phyloP scores from a whole-genome alignment of 2,329 filamentous ascomycete species.

The Mollisiaceae sp. region DNA sequence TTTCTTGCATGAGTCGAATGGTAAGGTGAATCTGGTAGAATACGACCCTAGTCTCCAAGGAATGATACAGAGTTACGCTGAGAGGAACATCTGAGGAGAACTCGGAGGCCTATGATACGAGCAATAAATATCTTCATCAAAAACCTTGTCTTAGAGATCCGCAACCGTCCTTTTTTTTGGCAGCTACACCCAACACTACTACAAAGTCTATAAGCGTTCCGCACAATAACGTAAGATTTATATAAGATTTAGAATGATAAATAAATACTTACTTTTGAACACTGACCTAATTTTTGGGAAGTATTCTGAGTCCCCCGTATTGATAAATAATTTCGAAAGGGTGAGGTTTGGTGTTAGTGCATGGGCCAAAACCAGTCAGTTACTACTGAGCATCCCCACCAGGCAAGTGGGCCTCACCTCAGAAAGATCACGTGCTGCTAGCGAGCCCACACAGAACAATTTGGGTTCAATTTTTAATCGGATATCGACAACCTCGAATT shows the following conservation, averaged over 20 bases:
- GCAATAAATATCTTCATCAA: background rate
- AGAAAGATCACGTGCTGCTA: background rate
- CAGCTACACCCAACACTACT: too few species aligned
- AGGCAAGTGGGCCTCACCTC: background rate
- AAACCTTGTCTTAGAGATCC: background rate
- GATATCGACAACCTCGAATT: constrained; percentile 19
- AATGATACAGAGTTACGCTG: constrained; percentile 82
- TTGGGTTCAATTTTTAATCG: background rate
- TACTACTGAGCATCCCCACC: background rate
- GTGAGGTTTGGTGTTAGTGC: too few species aligned
- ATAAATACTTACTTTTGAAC: too few species aligned
- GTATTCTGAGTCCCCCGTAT: too few species aligned
- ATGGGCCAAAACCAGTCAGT: too few species aligned
- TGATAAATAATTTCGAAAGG: too few species aligned
- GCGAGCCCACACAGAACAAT: background rate
- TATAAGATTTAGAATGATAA: too few species aligned
- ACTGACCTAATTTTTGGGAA: too few species aligned
- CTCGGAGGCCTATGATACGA: background rate
- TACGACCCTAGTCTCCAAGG: constrained; percentile 78
- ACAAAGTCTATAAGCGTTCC: too few species aligned
- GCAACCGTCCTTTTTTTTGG: too few species aligned
- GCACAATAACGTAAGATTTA: too few species aligned
- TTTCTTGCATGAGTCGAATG: constrained; percentile 67
- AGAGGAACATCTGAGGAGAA: constrained; percentile 49
- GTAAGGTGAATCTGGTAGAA: constrained; percentile 78